phyloP scores from a whole-genome alignment of 225 moss, liverwort and hornwort species.

The Pleurozium schreberi region DNA sequence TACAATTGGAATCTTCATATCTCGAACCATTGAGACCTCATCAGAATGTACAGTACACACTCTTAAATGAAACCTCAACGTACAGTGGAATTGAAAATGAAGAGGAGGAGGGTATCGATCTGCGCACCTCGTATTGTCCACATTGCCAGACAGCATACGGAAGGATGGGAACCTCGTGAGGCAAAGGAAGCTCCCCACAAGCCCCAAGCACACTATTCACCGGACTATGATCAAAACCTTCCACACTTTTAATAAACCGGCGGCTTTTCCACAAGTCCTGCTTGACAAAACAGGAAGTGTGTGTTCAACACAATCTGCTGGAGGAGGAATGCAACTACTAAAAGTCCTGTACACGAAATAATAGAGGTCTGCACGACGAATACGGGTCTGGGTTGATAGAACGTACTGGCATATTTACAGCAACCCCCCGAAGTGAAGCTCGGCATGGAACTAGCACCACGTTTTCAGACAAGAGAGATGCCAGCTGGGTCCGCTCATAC shows the following conservation, averaged over 20 bases:
- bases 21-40: background rate
- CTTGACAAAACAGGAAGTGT: background rate
- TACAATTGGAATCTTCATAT: background rate
- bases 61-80: background rate
- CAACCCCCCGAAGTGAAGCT: slow-evolving; percentile 65
- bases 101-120: background rate
- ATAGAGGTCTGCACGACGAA: background rate
- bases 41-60: background rate
- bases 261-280: slow-evolving; percentile 91
- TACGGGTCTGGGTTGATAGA: background rate
- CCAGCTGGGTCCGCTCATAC: slow-evolving; percentile 63
- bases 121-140: slow-evolving; percentile 55
- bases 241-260: slow-evolving; percentile 37
- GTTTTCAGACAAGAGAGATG: slow-evolving; percentile 51
- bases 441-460: slow-evolving; percentile 50
- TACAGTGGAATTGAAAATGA: background rate
- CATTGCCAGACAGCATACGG: slow-evolving; percentile 80
- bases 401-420: slow-evolving; percentile 63
- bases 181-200: slow-evolving; percentile 50
- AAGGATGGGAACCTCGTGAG: slow-evolving; percentile 56
- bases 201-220: slow-evolving; percentile 64
- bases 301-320: background rate
- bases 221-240: slow-evolving; percentile 68
- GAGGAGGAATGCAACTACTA: background rate
- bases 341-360: background rate